A percentile compares a stretch with the other conserved stretches of the same genome.
Evolutionary conservation across 2,329 filamentous ascomycete genomes (phyloP).

Genomic region (Tolypocladium amazonense): DNA sequence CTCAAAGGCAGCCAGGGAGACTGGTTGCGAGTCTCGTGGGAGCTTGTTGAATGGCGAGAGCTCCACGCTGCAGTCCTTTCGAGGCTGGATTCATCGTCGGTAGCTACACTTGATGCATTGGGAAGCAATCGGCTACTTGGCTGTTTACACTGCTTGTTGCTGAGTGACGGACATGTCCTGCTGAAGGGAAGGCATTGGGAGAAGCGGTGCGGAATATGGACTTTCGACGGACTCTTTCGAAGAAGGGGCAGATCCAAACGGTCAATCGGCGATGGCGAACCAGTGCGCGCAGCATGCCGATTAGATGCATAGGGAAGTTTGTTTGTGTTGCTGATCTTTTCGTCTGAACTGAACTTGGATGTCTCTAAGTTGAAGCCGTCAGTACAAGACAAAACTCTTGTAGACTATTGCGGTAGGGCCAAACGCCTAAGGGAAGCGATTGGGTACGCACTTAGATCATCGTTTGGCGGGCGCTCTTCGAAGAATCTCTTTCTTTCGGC

Average conservation of each 20-base stretch:
- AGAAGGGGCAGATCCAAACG: background rate
- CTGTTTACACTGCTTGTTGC: background rate
- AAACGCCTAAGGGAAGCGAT: background rate
- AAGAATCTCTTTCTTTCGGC: constrained; percentile 13
- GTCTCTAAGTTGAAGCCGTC: background rate
- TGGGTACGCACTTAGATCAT: background rate
- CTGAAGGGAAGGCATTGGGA: background rate
- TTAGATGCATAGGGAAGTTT: background rate
- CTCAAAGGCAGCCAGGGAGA: background rate
- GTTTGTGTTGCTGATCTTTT: background rate
- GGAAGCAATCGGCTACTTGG: background rate
- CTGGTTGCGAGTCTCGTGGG: background rate
- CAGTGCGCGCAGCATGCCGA: background rate
- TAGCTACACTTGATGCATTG: background rate
- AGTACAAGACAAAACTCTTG: background rate
- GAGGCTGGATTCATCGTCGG: background rate
- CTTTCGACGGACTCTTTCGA: background rate
- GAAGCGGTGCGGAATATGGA: background rate
- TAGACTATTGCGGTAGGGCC: background rate
- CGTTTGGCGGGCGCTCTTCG: constrained; percentile 2
- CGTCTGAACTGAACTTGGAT: background rate
- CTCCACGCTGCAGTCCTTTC: background rate
- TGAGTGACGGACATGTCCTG: constrained; percentile 1
- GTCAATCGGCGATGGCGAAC: background rate
- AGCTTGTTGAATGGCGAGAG: background rate